Percentiles rank a stretch among this genome's conserved stretches.
These are phyloP conservation scores for Wickerhamomyces chambardii DNA, from an alignment of 805 yeast species.

Conservation along the genomic window DNA sequence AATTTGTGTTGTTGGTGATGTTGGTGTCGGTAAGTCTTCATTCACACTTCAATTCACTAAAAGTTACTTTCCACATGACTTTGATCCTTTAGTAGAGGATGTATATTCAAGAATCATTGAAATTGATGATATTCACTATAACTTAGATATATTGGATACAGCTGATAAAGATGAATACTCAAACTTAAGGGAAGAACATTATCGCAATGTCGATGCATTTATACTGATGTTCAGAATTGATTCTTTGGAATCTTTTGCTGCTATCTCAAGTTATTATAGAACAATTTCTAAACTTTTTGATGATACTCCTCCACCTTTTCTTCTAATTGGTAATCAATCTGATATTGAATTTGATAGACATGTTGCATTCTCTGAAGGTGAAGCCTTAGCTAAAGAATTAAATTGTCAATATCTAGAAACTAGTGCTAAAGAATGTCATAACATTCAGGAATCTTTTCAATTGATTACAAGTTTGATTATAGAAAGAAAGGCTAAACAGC, in stretches of 20 bases:
- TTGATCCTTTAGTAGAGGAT: slow-evolving; percentile 63
- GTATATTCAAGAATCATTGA: slow-evolving; percentile 48
- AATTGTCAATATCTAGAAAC: slow-evolving; percentile 7
- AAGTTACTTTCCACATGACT: slow-evolving; percentile 54
- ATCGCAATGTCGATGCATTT: slow-evolving; percentile 14
- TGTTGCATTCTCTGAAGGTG: slow-evolving; percentile 8
- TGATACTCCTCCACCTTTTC: slow-evolving; percentile 11
- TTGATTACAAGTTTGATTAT: slow-evolving; percentile 2
- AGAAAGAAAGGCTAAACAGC: too few relatives aligned
- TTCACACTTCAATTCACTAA: slow-evolving; percentile 55
- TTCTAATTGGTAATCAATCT: slow-evolving; percentile 10
- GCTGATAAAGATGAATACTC: slow-evolving; percentile 80
- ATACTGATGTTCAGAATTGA: slow-evolving; percentile 10
- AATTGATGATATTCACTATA: slow-evolving; percentile 42
- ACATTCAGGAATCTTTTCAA: slow-evolving; percentile 10
- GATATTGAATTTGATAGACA: slow-evolving; percentile 7
- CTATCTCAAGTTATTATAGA: slow-evolving; percentile 6
- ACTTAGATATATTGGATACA: slow-evolving; percentile 60
- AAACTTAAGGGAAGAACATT: slow-evolving; percentile 45
- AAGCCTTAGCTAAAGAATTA: slow-evolving; percentile 8
- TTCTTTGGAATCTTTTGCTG: slow-evolving; percentile 5
- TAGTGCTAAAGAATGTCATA: slow-evolving; percentile 10
- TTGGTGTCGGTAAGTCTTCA: slow-evolving; percentile 64
- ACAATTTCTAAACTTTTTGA: slow-evolving; percentile 10
- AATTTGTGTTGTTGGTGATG: slow-evolving; percentile 50